These are phyloP conservation scores for Funneliformis geosporum DNA, from an alignment of 192 early-diverging fungal species.

Conservation along the genomic window DNA sequence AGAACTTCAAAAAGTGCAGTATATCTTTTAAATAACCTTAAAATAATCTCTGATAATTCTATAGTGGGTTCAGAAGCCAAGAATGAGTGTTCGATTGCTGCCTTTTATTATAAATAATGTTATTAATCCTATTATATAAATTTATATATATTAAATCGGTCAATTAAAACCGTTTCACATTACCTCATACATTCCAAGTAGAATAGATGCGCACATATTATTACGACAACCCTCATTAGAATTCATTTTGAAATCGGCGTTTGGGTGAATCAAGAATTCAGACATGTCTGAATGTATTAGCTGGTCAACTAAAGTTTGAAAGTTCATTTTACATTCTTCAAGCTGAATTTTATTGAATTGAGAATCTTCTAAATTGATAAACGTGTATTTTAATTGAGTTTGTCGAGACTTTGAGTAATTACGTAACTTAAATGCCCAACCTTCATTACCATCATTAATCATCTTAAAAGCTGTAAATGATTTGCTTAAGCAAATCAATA, in stretches of 20 bases:
- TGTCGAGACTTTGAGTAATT: background rate
- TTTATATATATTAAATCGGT: background rate
- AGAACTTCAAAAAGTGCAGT: conserved; percentile 45
- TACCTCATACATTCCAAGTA: conserved; percentile 63
- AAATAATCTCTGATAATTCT: conserved; percentile 42
- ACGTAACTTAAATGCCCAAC: background rate
- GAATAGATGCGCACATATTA: conserved; percentile 49
- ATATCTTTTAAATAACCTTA: conserved; percentile 51
- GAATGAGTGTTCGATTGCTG: conserved; percentile 43
- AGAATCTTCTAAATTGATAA: background rate
- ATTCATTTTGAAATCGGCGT: conserved; percentile 61
- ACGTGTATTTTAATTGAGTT: background rate
- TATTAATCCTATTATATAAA: background rate
- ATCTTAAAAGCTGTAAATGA: conserved; percentile 7
- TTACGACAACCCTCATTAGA: conserved; percentile 57
- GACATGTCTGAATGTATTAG: conserved; percentile 58
- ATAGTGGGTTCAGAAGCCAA: background rate
- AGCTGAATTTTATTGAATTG: conserved; percentile 32
- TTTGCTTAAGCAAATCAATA: conserved; percentile 41
- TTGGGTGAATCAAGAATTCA: conserved; percentile 66
- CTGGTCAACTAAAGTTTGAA: conserved; percentile 42
- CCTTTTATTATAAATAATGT: conserved; percentile 15
- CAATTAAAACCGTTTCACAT: background rate
- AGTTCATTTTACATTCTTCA: conserved; percentile 27
- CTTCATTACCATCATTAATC: conserved; percentile 24